phyloP scores from a whole-genome alignment of 2,329 filamentous ascomycete species.

The Tolypocladium sp. region DNA sequence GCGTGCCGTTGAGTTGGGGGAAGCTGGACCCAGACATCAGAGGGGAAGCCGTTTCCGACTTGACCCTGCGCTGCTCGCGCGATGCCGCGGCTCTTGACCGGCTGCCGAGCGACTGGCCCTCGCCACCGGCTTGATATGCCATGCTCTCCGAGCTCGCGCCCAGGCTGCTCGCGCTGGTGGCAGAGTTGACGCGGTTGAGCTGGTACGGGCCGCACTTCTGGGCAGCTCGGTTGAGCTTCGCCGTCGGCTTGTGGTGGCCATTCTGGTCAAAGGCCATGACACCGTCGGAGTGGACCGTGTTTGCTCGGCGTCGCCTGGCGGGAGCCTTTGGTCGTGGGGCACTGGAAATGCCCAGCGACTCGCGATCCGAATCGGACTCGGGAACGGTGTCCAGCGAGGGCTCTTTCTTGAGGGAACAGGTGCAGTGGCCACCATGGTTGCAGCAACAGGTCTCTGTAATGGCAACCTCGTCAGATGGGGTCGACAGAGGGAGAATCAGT shows the following conservation, averaged over 20 bases:
- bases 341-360: conserved; percentile 18
- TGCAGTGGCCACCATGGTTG: conserved; percentile 59
- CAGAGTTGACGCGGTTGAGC: conserved; percentile 48
- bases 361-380: conserved; percentile 51
- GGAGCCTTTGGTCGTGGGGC: conserved; percentile 29
- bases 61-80: conserved; percentile 42
- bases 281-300: conserved; percentile 53
- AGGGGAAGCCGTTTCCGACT: conserved; percentile 54
- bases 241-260: conserved; percentile 53
- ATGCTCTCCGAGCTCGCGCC: conserved; percentile 32
- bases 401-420: conserved; percentile 57
- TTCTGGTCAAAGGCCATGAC: conserved; percentile 52
- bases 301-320: conserved; percentile 45
- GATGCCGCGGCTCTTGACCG: conserved; percentile 27
- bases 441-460: conserved; percentile 56
- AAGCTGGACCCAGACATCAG: conserved; percentile 41
- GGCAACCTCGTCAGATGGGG: conserved; percentile 4
- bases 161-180: conserved; percentile 42
- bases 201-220: conserved; percentile 56
- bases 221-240: conserved; percentile 50
- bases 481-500: conserved; percentile 1
- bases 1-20: conserved; percentile 40
- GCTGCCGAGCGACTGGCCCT: conserved; percentile 20
- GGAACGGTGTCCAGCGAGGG: conserved; percentile 50
- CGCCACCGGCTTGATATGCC: conserved; percentile 26